Evolutionary conservation across 2,329 filamentous ascomycete genomes (phyloP).

Genomic region (Tolypocladium amazonense): DNA sequence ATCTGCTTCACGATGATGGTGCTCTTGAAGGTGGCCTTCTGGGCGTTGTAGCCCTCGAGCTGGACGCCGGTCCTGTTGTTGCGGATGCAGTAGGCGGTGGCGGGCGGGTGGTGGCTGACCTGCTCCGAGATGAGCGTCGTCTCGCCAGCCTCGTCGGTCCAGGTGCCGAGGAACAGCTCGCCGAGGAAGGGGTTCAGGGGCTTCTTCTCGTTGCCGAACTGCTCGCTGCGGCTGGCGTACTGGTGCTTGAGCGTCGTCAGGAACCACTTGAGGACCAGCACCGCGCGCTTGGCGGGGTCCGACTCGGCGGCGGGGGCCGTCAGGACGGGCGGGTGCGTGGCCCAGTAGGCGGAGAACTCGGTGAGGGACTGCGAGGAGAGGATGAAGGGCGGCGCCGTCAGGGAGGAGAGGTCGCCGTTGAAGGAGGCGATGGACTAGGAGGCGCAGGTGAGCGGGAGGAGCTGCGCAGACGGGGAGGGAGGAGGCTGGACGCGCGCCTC

Average conservation of each 20-base stretch:
- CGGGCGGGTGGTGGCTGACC: slow-evolving; percentile 88
- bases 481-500: neutral
- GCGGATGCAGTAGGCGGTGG: slow-evolving; percentile 86
- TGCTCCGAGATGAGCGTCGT: slow-evolving; percentile 89
- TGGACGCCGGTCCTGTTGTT: slow-evolving; percentile 75
- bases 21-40: slow-evolving; percentile 88
- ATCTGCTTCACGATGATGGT: slow-evolving; percentile 95
- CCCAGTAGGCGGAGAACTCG: slow-evolving; percentile 78
- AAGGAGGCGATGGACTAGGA: slow-evolving; percentile 66
- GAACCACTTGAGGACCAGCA: slow-evolving; percentile 95
- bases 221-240: slow-evolving; percentile 62
- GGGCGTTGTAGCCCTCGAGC: slow-evolving; percentile 84
- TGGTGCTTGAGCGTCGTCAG: slow-evolving; percentile 87
- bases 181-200: slow-evolving; percentile 93
- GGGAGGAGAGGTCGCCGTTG: slow-evolving; percentile 69
- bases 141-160: slow-evolving; percentile 71
- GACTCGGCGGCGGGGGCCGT: slow-evolving; percentile 71
- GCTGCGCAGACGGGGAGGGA: neutral
- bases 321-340: slow-evolving; percentile 66
- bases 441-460: neutral
- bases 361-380: slow-evolving; percentile 68
- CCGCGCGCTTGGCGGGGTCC: slow-evolving; percentile 70
- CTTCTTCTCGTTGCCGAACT: slow-evolving; percentile 89
- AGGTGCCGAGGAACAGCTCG: slow-evolving; percentile 86
- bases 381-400: slow-evolving; percentile 76